Conservation (phyloP, 2,329 filamentous ascomycete genomes). For the Fusarium graminum region DNA sequence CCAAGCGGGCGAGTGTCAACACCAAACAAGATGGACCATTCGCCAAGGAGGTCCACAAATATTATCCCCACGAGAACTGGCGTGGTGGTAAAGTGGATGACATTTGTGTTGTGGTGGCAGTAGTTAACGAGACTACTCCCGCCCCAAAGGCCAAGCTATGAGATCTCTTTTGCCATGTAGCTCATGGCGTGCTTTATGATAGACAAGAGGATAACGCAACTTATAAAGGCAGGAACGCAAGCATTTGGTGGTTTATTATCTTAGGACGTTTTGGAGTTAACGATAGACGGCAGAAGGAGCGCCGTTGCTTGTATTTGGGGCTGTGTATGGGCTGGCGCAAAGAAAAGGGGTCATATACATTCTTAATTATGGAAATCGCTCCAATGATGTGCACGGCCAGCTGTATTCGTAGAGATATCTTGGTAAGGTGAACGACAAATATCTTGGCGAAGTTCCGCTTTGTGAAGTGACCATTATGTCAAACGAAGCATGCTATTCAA, state of each 20-base stretch:
- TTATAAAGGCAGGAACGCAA: slow-evolving; percentile 49
- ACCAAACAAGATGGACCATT: slow-evolving; percentile 89
- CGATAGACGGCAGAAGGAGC: slow-evolving; percentile 35
- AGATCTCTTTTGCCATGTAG: slow-evolving; percentile 28
- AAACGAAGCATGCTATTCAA: too few relatives aligned
- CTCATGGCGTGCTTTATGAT: slow-evolving; percentile 45
- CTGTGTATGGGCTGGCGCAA: slow-evolving; percentile 42
- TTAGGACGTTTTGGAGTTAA: slow-evolving; percentile 48
- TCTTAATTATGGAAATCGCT: slow-evolving; percentile 35
- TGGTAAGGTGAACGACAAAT: neutral
- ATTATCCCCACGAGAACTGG: slow-evolving; percentile 88
- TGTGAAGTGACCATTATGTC: too few relatives aligned
- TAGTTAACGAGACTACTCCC: slow-evolving; percentile 75
- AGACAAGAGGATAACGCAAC: slow-evolving; percentile 39
- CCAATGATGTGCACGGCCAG: neutral
- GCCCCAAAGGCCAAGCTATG: slow-evolving; percentile 54
- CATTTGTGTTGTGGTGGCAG: slow-evolving; percentile 85
- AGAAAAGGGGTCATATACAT: slow-evolving; percentile 36
- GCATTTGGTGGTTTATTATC: slow-evolving; percentile 42
- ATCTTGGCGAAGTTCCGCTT: too few relatives aligned
- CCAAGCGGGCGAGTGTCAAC: slow-evolving; percentile 87
- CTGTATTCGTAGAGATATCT: too few relatives aligned
- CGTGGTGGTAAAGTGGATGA: slow-evolving; percentile 95
- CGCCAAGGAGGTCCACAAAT: slow-evolving; percentile 90
- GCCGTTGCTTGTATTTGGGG: slow-evolving; percentile 34